Conservation (phyloP, 139 green algal genomes). For the Choricystis sp. region DNA sequence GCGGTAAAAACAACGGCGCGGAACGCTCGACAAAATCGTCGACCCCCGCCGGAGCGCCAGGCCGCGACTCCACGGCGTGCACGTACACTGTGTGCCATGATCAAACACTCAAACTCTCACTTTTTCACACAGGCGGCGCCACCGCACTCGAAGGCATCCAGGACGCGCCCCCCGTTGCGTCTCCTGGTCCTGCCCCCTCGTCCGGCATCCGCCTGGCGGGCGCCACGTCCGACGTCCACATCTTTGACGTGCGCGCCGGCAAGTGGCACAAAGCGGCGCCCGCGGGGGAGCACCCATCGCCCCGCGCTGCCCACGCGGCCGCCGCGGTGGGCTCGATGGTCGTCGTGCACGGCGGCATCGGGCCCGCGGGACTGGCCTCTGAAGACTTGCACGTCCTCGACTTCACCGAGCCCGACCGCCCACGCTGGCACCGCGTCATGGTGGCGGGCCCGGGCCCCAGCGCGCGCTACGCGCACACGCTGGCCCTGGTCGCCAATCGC, state of each 20-base stretch:
- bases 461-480: constrained; percentile 87
- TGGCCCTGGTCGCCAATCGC: constrained; percentile 89
- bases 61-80: too few relatives aligned
- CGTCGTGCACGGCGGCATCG: constrained; percentile 87
- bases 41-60: too few relatives aligned
- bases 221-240: constrained; percentile 84
- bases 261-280: constrained; percentile 69
- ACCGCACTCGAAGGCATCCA: constrained; percentile 71
- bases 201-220: constrained; percentile 73
- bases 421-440: constrained; percentile 92
- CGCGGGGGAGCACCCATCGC: constrained; percentile 71
- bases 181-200: constrained; percentile 66
- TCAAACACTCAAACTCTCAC: neutral
- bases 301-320: constrained; percentile 84
- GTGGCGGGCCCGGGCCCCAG: constrained; percentile 82
- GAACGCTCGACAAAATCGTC: too few relatives aligned
- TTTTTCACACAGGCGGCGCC: constrained; percentile 44
- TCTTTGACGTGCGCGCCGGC: constrained; percentile 73
- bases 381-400: constrained; percentile 98
- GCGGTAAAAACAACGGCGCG: too few relatives aligned
- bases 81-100: too few relatives aligned
- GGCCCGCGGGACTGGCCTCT: constrained; percentile 76
- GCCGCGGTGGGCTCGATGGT: constrained; percentile 98
- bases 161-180: neutral
- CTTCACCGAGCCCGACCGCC: constrained; percentile 75